Conservation (phyloP, 2,329 filamentous ascomycete species). For the Trichoderma citrinoviride region DNA sequence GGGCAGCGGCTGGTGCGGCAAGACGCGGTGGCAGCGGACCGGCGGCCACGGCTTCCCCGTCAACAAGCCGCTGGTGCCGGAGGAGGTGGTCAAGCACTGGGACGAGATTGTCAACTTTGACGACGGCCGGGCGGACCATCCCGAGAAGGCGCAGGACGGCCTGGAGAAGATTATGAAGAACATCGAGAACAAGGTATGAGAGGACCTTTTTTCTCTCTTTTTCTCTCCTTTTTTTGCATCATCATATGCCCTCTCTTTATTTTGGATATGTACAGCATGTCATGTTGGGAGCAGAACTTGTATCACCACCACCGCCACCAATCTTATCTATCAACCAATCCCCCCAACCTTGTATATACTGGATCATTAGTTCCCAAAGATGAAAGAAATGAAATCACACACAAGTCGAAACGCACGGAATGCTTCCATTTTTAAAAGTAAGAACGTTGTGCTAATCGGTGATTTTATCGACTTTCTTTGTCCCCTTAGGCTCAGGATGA, state of each 20-base stretch:
- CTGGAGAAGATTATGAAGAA: slow-evolving; percentile 77
- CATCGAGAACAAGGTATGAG: slow-evolving; percentile 55
- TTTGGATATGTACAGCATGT: background rate
- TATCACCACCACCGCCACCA: background rate
- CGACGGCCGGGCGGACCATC: slow-evolving; percentile 82
- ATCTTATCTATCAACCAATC: background rate
- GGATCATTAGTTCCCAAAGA: slow-evolving; percentile 14
- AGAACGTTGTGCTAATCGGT: slow-evolving; percentile 26
- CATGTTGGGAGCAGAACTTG: slow-evolving; percentile 13
- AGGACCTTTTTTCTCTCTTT: background rate
- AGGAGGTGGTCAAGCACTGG: slow-evolving; percentile 76
- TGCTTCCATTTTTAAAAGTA: background rate
- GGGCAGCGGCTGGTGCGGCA: slow-evolving; percentile 87
- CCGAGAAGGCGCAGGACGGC: slow-evolving; percentile 72
- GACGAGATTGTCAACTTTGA: slow-evolving; percentile 82
- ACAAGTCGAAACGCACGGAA: background rate
- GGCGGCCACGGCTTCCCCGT: slow-evolving; percentile 90
- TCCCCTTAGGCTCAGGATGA: slow-evolving; percentile 25
- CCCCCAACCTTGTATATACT: slow-evolving; percentile 20
- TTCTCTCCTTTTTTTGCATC: background rate
- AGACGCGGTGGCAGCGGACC: slow-evolving; percentile 91
- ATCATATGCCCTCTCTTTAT: background rate
- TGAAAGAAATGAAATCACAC: slow-evolving; percentile 12
- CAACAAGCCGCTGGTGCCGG: slow-evolving; percentile 77
- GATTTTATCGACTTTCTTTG: slow-evolving; percentile 13